Percentiles rank a stretch among this genome's conserved stretches.
phyloP scores from a whole-genome alignment of 2,329 filamentous ascomycete species.

The Penicillium sp. region DNA sequence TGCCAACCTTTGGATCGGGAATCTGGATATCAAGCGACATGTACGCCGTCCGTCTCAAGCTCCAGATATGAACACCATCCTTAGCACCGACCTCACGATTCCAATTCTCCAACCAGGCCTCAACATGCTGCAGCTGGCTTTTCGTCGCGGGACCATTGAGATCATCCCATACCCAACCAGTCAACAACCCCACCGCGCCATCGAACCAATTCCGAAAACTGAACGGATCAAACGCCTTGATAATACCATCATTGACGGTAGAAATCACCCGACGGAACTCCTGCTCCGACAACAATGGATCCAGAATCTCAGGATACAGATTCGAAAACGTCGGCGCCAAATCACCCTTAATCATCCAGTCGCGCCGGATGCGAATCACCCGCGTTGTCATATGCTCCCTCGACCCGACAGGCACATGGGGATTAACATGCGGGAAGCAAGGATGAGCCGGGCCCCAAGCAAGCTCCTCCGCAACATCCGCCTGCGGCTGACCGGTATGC shows the following conservation, averaged over 20 bases:
- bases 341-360: constrained; percentile 89
- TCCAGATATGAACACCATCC: constrained; percentile 69
- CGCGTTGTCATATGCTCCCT: constrained; percentile 73
- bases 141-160: constrained; percentile 75
- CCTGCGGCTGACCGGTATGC: constrained; percentile 31
- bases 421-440: constrained; percentile 90
- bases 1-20: constrained; percentile 48
- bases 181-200: constrained; percentile 72
- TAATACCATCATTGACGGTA: constrained; percentile 73
- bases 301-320: constrained; percentile 91
- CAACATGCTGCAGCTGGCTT: constrained; percentile 64
- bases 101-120: constrained; percentile 83
- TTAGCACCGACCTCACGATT: constrained; percentile 64
- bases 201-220: constrained; percentile 75
- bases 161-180: constrained; percentile 95
- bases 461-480: constrained; percentile 63
- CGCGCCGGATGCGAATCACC: constrained; percentile 84
- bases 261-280: constrained; percentile 82
- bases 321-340: constrained; percentile 91
- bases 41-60: constrained; percentile 79
- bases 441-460: constrained; percentile 93
- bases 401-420: constrained; percentile 78
- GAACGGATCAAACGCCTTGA: constrained; percentile 77
- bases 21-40: constrained; percentile 61
- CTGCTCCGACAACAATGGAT: constrained; percentile 77